Evolutionary conservation across 352 stramenopile species (phyloP).

Genomic region (Globisporangium camurandrum): DNA sequence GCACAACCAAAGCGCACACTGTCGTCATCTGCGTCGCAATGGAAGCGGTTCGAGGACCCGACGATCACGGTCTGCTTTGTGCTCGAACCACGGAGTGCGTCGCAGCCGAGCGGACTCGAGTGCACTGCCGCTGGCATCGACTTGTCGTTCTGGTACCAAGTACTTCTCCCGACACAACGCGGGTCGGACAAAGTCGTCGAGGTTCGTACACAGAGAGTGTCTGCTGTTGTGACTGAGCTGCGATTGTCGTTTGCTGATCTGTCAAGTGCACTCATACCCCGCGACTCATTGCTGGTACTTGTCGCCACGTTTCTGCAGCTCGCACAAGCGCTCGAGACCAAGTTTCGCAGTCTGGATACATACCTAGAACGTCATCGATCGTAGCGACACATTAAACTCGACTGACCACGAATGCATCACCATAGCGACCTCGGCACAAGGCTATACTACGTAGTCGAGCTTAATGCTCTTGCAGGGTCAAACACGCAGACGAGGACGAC

Average conservation of each 20-base stretch:
- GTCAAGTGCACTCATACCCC: not conserved
- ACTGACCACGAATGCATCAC: too few species aligned
- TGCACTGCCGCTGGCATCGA: conserved; percentile 5
- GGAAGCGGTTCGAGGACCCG: conserved; percentile 28
- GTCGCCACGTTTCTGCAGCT: not conserved
- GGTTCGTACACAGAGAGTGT: conserved; percentile 7
- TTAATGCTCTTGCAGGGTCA: too few species aligned
- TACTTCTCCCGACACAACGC: conserved; percentile 7
- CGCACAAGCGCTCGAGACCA: conserved; percentile 8
- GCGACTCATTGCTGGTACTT: not conserved
- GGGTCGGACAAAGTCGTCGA: conserved; percentile 3
- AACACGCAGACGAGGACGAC: too few species aligned
- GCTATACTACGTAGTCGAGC: too few species aligned
- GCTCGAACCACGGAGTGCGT: conserved; percentile 14
- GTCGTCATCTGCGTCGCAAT: conserved; percentile 5
- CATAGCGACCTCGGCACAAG: too few species aligned
- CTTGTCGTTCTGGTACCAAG: conserved; percentile 28
- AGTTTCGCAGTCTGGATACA: conserved; percentile 10
- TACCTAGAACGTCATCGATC: not conserved
- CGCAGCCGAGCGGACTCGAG: not conserved
- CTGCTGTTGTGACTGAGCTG: not conserved
- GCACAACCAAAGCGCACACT: too few species aligned
- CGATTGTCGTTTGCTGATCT: not conserved
- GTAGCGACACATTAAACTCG: not conserved
- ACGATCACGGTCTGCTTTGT: conserved; percentile 23